Conservation (phyloP, 805 yeast species). For the Yamadazyma olivae region DNA sequence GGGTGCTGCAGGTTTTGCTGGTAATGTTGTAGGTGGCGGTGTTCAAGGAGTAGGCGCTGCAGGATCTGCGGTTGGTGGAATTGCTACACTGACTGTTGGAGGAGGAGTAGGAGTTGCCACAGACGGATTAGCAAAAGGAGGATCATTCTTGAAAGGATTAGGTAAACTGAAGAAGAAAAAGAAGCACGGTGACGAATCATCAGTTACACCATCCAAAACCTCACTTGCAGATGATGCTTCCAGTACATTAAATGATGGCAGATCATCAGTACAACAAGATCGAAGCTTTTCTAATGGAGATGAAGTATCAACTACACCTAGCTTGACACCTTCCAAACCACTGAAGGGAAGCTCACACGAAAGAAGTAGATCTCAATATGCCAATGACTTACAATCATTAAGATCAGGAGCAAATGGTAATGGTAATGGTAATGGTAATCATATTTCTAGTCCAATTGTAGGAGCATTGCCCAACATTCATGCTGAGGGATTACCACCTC, state of each 20-base stretch:
- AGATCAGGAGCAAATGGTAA: slow-evolving; percentile 26
- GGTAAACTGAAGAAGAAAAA: slow-evolving; percentile 20
- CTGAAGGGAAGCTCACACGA: neutral
- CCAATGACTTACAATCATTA: slow-evolving; percentile 32
- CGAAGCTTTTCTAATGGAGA: neutral
- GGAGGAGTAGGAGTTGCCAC: slow-evolving; percentile 44
- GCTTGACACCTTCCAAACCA: slow-evolving; percentile 1
- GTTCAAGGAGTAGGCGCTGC: slow-evolving; percentile 35
- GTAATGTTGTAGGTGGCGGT: slow-evolving; percentile 39
- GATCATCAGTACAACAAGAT: neutral
- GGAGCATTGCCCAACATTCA: slow-evolving; percentile 31
- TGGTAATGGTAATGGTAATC: neutral
- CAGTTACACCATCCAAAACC: slow-evolving; percentile 1
- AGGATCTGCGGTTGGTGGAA: slow-evolving; percentile 31
- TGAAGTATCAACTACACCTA: slow-evolving; percentile 1
- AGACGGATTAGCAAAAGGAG: slow-evolving; percentile 50
- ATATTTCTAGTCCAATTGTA: slow-evolving; percentile 7
- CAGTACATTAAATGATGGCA: neutral
- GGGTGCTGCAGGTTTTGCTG: slow-evolving; percentile 43
- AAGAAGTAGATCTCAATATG: slow-evolving; percentile 14
- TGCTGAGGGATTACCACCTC: slow-evolving; percentile 34
- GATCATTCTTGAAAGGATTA: slow-evolving; percentile 34
- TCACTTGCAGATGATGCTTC: slow-evolving; percentile 6
- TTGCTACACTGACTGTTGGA: slow-evolving; percentile 31
- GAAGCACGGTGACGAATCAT: slow-evolving; percentile 11